A percentile compares a stretch with the other conserved stretches of the same genome.
Conservation (phyloP, 192 early-diverging fungal genomes). For the Umbelopsis sp. region DNA sequence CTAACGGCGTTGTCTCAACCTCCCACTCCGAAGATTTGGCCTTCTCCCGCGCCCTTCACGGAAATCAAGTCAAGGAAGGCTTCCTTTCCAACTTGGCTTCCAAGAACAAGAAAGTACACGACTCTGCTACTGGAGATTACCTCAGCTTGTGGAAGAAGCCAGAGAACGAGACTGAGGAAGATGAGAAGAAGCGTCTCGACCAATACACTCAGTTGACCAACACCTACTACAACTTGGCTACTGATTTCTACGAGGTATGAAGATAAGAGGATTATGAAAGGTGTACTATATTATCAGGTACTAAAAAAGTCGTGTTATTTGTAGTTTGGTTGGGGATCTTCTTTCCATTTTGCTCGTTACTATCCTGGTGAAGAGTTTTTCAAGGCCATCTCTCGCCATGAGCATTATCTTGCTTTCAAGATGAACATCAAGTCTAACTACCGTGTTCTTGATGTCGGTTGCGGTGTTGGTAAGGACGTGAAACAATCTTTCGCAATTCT, state of each 20-base stretch:
- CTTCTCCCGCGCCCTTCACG: constrained; percentile 57
- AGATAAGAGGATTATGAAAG: background rate
- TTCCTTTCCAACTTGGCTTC: constrained; percentile 53
- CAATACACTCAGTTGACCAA: constrained; percentile 76
- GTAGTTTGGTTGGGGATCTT: constrained; percentile 81
- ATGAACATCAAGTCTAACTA: constrained; percentile 70
- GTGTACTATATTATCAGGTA: background rate
- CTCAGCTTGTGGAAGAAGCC: constrained; percentile 69
- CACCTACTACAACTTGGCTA: constrained; percentile 82
- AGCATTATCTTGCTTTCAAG: constrained; percentile 82
- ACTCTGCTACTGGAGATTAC: constrained; percentile 71
- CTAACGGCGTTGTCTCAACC: constrained; percentile 34
- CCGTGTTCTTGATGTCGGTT: constrained; percentile 90
- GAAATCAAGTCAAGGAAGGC: constrained; percentile 41
- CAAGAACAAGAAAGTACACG: constrained; percentile 72
- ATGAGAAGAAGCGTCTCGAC: constrained; percentile 59
- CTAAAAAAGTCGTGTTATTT: background rate
- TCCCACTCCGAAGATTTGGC: constrained; percentile 52
- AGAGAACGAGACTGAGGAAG: constrained; percentile 52
- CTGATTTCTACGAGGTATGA: constrained; percentile 80
- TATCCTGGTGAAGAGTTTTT: constrained; percentile 75
- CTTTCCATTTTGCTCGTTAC: constrained; percentile 92
- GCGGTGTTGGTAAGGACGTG: constrained; percentile 80
- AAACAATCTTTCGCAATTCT: background rate
- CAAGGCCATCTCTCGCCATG: constrained; percentile 87